phyloP scores from a whole-genome alignment of 306 rosid species.

The Lathyrus aphaca region DNA sequence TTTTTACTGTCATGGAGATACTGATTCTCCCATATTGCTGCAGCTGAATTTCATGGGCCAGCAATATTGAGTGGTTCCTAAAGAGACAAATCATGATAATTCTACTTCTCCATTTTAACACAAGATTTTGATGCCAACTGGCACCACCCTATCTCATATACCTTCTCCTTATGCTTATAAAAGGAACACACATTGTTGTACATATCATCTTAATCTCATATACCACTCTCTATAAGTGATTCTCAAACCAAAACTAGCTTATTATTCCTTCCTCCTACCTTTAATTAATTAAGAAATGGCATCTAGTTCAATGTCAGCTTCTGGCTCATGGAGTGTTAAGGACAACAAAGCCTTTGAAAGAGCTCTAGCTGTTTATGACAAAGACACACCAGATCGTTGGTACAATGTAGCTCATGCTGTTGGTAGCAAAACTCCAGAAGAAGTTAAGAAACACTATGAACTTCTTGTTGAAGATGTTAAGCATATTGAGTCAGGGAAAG shows the following conservation, averaged over 20 bases:
- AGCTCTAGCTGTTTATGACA: constrained; percentile 87
- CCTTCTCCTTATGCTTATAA: constrained; percentile 58
- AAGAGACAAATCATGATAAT: constrained; percentile 71
- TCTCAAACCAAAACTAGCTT: neutral
- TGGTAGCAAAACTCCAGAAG: constrained; percentile 81
- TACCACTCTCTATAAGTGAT: neutral
- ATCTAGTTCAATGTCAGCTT: constrained; percentile 76
- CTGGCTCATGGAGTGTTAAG: constrained; percentile 82
- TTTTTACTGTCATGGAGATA: constrained; percentile 44
- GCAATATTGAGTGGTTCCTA: constrained; percentile 55
- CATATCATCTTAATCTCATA: constrained; percentile 41
- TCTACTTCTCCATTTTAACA: constrained; percentile 42
- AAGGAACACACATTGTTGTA: constrained; percentile 54
- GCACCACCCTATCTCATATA: constrained; percentile 51
- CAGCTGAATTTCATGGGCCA: constrained; percentile 48
- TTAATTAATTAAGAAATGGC: constrained; percentile 50
- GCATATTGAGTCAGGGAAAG: constrained; percentile 78
- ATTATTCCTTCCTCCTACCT: neutral
- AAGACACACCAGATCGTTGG: constrained; percentile 96
- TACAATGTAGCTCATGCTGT: constrained; percentile 85
- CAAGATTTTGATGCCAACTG: constrained; percentile 65
- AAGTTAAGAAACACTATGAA: constrained; percentile 81
- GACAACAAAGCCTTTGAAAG: constrained; percentile 90
- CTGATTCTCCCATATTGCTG: constrained; percentile 58
- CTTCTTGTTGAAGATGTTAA: constrained; percentile 76